A percentile compares a stretch with the other conserved stretches of the same genome.
These are phyloP conservation scores for Bonia amplexicaulis DNA, from an alignment of 176 grass and related monocot genomes.

Conservation along the genomic window DNA sequence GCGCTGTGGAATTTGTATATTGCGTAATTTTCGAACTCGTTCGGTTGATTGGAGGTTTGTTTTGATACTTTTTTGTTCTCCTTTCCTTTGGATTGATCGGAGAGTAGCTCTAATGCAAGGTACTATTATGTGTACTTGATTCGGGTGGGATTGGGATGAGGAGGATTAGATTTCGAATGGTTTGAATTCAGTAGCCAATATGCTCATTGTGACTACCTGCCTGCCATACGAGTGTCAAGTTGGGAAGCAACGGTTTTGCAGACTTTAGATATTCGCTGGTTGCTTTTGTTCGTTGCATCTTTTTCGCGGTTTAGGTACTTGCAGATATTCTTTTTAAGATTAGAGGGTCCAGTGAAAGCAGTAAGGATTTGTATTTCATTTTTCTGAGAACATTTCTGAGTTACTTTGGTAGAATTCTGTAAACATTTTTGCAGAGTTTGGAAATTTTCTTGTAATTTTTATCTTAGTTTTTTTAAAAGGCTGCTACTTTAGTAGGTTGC, in stretches of 20 bases:
- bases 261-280: not conserved
- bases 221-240: not conserved
- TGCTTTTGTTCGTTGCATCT: conserved; percentile 9
- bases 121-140: not conserved
- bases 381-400: not conserved
- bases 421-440: not conserved
- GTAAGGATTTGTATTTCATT: not conserved
- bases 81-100: not conserved
- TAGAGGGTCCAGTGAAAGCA: not conserved
- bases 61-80: not conserved
- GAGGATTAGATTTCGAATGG: not conserved
- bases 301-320: not conserved
- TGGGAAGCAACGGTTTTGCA: not conserved
- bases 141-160: not conserved
- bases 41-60: not conserved
- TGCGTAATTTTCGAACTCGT: not conserved
- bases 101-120: not conserved
- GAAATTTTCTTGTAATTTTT: not conserved
- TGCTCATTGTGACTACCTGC: not conserved
- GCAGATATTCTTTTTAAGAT: not conserved
- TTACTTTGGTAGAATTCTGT: not conserved
- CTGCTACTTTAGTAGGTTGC: conserved; percentile 24
- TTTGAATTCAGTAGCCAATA: not conserved
- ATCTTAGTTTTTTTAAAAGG: not conserved
- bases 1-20: not conserved